Evolutionary conservation across 1,284 basidiomycete genomes (phyloP), one percentile per base, ranked within the genome.

Genomic region (Ustilago crameri): DNA sequence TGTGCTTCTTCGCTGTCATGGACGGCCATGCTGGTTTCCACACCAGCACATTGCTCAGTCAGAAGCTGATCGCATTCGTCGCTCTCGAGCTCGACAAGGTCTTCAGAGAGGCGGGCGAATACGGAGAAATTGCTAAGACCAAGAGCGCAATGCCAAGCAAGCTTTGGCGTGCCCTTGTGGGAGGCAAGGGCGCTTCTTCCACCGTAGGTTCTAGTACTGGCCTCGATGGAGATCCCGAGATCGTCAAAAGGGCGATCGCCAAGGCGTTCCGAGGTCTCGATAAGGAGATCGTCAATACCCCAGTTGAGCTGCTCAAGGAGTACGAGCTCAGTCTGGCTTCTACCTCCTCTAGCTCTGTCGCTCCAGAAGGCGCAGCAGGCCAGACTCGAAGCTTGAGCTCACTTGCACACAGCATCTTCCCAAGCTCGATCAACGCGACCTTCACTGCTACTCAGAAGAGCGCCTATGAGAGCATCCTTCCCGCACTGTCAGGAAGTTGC

Each of bases 21-120:
- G 96, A 98, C 80, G 96, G 96, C 2, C 96, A 98, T 82, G 87
- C 89, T 1, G 96, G 93, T 1, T 87, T 80, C 69, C 88, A 93
- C 57, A 98, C 96, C 1, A 93, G 92, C 5, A 88, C 89, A 58
- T 86, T 97, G 27, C 89, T 99, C 30, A 90, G 91, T 2, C 90
- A 90, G 52, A 88, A 91, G 60, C 88, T 98, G 61, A 92, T 98
- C 65, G 92, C 92, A 32, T 91, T 92, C 12, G 90, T 97, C 48
- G 89, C 90, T 0, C 86, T 93, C 47, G 91, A 95, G 78, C 88
- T 98, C 26, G 84, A 85, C 41, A 84, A 83, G 20, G 81, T 87
- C 15, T 84, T 86, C 68, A 81, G 84, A n/a, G 85, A 80, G 45
- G 75, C 78, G 9, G 81, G 79, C 38, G 80, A 80, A 45, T 82